Evolutionary conservation across 2,329 filamentous ascomycete species (phyloP).

Genomic region (Acrodontium crateriforme): DNA sequence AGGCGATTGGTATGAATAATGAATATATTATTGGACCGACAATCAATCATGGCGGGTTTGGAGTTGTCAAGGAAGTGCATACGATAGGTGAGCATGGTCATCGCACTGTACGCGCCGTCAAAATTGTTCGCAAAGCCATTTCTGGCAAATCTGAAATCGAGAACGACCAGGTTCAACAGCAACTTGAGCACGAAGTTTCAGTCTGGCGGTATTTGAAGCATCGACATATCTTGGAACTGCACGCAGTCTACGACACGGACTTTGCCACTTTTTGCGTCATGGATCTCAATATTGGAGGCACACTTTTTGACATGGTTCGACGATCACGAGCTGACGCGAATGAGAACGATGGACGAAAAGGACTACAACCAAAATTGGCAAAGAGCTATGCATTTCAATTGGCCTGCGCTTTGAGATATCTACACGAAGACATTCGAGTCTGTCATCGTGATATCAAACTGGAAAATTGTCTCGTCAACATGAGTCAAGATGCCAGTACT

Average conservation of each 20-base stretch:
- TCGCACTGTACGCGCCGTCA: conserved; percentile 47
- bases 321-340: conserved; percentile 30
- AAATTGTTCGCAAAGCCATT: conserved; percentile 51
- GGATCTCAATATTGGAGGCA: conserved; percentile 48
- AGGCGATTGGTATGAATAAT: conserved; percentile 45
- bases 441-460: conserved; percentile 57
- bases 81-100: conserved; percentile 40
- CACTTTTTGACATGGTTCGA: conserved; percentile 48
- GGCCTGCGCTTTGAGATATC: conserved; percentile 49
- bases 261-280: conserved; percentile 59
- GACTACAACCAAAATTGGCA: conserved; percentile 38
- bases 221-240: conserved; percentile 46
- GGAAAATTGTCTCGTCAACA: conserved; percentile 53
- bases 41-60: conserved; percentile 53
- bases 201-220: conserved; percentile 54
- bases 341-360: conserved; percentile 15
- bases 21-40: conserved; percentile 55
- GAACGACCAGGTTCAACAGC: conserved; percentile 51
- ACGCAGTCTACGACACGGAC: conserved; percentile 51
- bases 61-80: conserved; percentile 51
- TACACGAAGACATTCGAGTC: conserved; percentile 53
- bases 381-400: conserved; percentile 50
- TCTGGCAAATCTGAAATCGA: conserved; percentile 42
- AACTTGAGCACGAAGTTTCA: conserved; percentile 55
- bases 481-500: conserved; percentile 31